phyloP scores from a whole-genome alignment of 2,329 filamentous ascomycete species.

The Stachybotrys elegans region DNA sequence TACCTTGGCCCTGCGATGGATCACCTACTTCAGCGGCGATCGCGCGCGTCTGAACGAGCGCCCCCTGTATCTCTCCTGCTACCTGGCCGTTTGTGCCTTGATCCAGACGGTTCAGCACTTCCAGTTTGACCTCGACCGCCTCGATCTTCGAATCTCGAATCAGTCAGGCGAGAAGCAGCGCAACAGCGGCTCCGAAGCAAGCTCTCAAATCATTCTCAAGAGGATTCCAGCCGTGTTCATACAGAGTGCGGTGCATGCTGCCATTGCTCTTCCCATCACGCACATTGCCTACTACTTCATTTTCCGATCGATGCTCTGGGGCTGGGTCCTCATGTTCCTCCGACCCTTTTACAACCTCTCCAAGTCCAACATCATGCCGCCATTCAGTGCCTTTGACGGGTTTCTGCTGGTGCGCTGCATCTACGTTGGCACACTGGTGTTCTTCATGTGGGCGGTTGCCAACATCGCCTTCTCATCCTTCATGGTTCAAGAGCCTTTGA shows the following conservation, averaged over 20 bases:
- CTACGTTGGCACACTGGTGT: conserved; percentile 60
- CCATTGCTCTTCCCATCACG: conserved; percentile 37
- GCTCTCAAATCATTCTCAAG: conserved; percentile 27
- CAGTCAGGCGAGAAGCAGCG: conserved; percentile 19
- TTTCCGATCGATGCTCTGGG: conserved; percentile 62
- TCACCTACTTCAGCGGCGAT: conserved; percentile 67
- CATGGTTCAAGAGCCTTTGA: conserved; percentile 74
- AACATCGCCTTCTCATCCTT: conserved; percentile 78
- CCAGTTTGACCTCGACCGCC: conserved; percentile 65
- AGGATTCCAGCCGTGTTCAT: conserved; percentile 35
- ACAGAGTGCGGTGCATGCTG: conserved; percentile 32
- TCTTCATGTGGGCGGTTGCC: conserved; percentile 69
- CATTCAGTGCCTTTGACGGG: conserved; percentile 51
- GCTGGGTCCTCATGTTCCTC: conserved; percentile 63
- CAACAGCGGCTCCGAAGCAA: conserved; percentile 16
- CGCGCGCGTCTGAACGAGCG: conserved; percentile 79
- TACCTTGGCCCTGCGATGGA: conserved; percentile 62
- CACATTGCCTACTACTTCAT: conserved; percentile 57
- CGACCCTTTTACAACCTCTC: conserved; percentile 72
- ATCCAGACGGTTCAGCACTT: conserved; percentile 68
- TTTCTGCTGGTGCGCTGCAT: conserved; percentile 52
- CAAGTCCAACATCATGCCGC: conserved; percentile 59
- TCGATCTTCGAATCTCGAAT: conserved; percentile 40
- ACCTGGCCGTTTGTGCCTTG: conserved; percentile 63
- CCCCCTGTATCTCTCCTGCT: conserved; percentile 71